phyloP scores from a whole-genome alignment of 2,329 filamentous ascomycete genomes.

The Akanthomyces dipterigenus region DNA sequence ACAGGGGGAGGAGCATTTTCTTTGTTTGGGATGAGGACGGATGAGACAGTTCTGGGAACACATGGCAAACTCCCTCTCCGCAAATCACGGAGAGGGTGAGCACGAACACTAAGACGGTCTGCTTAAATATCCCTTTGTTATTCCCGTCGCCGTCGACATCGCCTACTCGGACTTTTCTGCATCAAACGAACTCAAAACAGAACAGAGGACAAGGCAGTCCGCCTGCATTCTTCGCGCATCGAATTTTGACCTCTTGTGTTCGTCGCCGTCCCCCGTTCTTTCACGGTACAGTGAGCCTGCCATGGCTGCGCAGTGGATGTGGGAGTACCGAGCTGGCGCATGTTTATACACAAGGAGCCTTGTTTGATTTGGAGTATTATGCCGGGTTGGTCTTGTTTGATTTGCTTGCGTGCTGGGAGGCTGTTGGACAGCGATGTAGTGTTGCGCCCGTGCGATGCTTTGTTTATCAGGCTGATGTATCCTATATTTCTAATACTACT shows the following conservation, averaged over 20 bases:
- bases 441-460: slow-evolving; percentile 8
- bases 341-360: neutral
- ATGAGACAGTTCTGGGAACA: neutral
- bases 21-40: slow-evolving; percentile 1
- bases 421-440: slow-evolving; percentile 8
- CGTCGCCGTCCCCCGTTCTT: neutral
- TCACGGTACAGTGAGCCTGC: neutral
- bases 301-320: neutral
- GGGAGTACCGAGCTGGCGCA: neutral
- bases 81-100: neutral
- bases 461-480: slow-evolving; percentile 19
- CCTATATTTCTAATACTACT: slow-evolving; percentile 28
- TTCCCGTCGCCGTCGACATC: neutral
- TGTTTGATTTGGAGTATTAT: slow-evolving; percentile 3
- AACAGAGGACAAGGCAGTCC: neutral
- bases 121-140: neutral
- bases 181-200: neutral
- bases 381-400: neutral
- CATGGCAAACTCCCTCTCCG: neutral
- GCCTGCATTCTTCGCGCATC: neutral
- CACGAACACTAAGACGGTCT: neutral
- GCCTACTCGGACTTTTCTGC: neutral
- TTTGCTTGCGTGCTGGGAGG: neutral
- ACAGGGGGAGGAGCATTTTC: neutral
- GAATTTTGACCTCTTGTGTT: neutral